Conservation (phyloP, 495 filamentous ascomycete species). For the Penicillium subrubescens region DNA sequence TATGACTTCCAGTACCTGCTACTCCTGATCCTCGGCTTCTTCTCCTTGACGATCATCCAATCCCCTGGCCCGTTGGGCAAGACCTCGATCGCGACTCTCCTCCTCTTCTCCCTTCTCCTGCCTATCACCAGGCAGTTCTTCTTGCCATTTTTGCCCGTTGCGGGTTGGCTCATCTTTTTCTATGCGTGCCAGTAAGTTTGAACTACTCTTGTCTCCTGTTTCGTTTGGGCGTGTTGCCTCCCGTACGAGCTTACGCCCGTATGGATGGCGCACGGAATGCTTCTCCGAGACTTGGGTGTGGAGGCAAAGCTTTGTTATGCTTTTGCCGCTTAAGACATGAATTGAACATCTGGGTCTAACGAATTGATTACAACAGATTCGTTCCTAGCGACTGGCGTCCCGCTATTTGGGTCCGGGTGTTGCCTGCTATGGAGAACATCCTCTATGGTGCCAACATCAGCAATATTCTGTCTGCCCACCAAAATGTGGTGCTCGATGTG, state of each 20-base stretch:
- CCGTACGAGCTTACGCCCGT: conserved; percentile 1
- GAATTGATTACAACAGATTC: conserved; percentile 56
- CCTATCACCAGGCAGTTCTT: conserved; percentile 93
- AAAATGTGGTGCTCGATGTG: conserved; percentile 75
- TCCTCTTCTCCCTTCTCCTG: conserved; percentile 71
- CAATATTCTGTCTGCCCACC: conserved; percentile 90
- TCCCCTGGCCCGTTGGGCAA: conserved; percentile 72
- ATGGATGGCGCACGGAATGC: conserved; percentile 7
- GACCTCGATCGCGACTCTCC: conserved; percentile 63
- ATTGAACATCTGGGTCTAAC: background rate
- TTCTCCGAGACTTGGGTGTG: conserved; percentile 2
- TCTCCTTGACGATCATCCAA: conserved; percentile 79
- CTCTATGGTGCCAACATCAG: conserved; percentile 94
- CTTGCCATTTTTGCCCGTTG: conserved; percentile 81
- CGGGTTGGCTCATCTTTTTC: conserved; percentile 83
- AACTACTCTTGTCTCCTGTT: background rate
- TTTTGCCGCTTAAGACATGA: background rate
- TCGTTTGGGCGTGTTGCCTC: background rate
- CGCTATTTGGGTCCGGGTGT: conserved; percentile 90
- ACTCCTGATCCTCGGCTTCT: conserved; percentile 70
- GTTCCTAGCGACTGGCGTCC: conserved; percentile 83
- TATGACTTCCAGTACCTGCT: conserved; percentile 87
- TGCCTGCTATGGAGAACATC: conserved; percentile 96
- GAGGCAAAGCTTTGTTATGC: background rate
- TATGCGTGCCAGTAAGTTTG: conserved; percentile 81